Evolutionary conservation across 768 basidiomycete species (phyloP).

Genomic region (Neoboletus magnificus): DNA sequence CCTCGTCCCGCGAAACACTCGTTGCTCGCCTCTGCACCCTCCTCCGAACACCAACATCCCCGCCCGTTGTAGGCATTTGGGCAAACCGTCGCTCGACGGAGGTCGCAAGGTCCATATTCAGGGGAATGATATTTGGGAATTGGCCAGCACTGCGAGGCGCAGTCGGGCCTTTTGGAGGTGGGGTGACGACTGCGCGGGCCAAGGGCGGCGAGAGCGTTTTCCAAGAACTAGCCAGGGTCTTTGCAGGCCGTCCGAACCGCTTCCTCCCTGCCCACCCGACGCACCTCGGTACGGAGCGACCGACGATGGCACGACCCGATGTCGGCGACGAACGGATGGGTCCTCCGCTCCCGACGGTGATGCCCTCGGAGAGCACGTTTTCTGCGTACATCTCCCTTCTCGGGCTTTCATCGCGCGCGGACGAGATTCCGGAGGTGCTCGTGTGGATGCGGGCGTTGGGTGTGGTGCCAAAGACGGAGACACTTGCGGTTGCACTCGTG

Average conservation of each 20-base stretch:
- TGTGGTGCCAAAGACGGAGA: conserved; percentile 50
- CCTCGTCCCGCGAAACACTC: conserved; percentile 8
- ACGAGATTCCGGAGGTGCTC: conserved; percentile 63
- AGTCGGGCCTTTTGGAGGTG: conserved; percentile 38
- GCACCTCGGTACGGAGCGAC: conserved; percentile 4
- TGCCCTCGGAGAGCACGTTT: conserved; percentile 52
- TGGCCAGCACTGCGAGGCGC: conserved; percentile 42
- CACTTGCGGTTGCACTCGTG: conserved; percentile 59
- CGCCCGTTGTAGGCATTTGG: conserved; percentile 43
- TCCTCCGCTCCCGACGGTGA: conserved; percentile 33
- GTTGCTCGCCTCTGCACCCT: conserved; percentile 9
- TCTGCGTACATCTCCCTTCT: conserved; percentile 60
- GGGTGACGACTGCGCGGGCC: conserved; percentile 15
- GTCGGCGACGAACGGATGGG: conserved; percentile 5
- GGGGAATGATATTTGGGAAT: conserved; percentile 54
- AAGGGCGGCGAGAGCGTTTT: conserved; percentile 13
- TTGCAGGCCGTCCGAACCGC: conserved; percentile 4
- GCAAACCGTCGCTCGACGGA: conserved; percentile 42
- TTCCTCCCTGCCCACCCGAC: conserved; percentile 11
- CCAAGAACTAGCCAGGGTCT: conserved; percentile 21
- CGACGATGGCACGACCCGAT: background rate
- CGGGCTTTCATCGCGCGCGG: conserved; percentile 44
- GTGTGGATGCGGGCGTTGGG: conserved; percentile 70
- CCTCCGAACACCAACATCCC: conserved; percentile 23
- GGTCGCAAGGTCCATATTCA: conserved; percentile 51